These are phyloP conservation scores for Lumnitzera littorea DNA, from an alignment of 345 rosid species.

Conservation along the genomic window DNA sequence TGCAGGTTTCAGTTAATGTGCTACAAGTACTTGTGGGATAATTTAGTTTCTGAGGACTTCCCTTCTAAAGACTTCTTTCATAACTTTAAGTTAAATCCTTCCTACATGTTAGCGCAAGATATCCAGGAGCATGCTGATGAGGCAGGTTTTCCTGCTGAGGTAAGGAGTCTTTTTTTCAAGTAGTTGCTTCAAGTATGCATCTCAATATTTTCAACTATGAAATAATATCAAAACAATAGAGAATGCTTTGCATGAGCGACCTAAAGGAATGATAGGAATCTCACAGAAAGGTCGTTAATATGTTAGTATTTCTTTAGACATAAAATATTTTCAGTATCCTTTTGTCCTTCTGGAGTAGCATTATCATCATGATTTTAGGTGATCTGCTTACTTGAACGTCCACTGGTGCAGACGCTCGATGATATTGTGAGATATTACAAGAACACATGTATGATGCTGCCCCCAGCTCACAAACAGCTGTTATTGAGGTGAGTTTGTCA, in stretches of 20 bases:
- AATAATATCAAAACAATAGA: not conserved
- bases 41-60: conserved; percentile 39
- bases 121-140: conserved; percentile 38
- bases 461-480: conserved; percentile 37
- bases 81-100: conserved; percentile 53
- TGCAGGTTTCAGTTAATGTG: conserved; percentile 77
- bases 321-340: no score
- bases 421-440: conserved; percentile 48
- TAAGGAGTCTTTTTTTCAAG: conserved; percentile 8
- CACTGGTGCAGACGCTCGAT: conserved; percentile 50
- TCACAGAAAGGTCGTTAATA: no score
- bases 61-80: conserved; percentile 38
- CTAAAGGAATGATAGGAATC: no score
- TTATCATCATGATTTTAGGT: no score
- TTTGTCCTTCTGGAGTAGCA: no score
- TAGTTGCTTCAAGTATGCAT: not conserved
- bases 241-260: no score
- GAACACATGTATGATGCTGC: conserved; percentile 44
- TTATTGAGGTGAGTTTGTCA: conserved; percentile 41
- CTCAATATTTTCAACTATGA: not conserved
- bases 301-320: no score
- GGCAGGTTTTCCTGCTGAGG: conserved; percentile 59
- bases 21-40: conserved; percentile 81
- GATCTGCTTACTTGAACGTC: no score
- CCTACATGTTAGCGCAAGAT: conserved; percentile 39